Base-by-base conservation (phyloP, 192 early-diverging fungal species). In the Dissophora ornata region DNA sequence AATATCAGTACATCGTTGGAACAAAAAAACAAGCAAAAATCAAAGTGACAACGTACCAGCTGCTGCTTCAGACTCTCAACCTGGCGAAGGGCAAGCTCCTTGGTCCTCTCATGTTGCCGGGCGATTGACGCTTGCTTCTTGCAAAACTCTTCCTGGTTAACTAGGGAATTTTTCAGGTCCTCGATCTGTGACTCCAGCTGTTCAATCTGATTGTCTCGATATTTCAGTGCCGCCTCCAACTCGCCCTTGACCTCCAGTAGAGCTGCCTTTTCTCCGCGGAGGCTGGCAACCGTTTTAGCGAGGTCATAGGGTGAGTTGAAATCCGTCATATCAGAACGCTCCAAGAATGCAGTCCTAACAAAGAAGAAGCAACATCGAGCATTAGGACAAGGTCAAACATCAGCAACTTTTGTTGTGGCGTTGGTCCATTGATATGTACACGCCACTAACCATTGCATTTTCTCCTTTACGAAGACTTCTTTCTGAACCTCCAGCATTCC, bases 61-160 rank as follows among this genome's bases (percentile, higher is more conserved):
- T 93, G 91, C 6, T 86, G 82, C 53, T 87, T 85, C 45, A 93
- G 59, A 78, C 87, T 86, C 36, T 83, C 84, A 0, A 85, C 80
- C 55, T 92, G 89, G 51, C 87, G 87, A 53, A 81, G 82, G 9
- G 85, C 75, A 18, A 93, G 66, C 34, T 85, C 83, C 40, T 83
- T 70, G 33, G 84, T 57, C 28, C 82, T 75, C 16, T 86, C 79
- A 15, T 85, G 62, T 32, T 68, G 83, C 15, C 79, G 54, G 3
- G 75, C 53, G 9, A 48, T 41, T 8, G 63, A 67, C 32, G 52
- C 69, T 48, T 85, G 86, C 11, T 60, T 61, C 9, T 51, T 62
- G 55, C 84, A 79, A 25, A 79, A 61, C 3, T 79, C 69, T 10
- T 70, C 61, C 70, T 85, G 83, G 25, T 85, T 81, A 30, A 67